Evolutionary conservation across 805 yeast species (phyloP), one percentile per base, ranked within the genome.

Genomic region (Cyberlindnera subsufficiens): DNA sequence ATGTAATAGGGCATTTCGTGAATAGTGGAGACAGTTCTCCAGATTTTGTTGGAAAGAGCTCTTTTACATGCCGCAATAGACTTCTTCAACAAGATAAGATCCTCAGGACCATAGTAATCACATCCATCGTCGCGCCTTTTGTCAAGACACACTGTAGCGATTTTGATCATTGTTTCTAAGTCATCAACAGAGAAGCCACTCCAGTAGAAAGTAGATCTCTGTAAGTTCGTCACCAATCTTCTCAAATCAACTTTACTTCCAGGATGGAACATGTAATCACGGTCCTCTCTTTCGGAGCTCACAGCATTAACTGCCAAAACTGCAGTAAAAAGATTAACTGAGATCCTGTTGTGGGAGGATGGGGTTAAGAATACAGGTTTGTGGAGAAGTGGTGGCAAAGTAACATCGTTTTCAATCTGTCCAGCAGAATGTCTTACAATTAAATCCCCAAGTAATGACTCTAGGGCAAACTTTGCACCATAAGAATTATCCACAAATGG

Each of bases 291-390:
- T 54, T 82, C 87, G 0, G 88, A 81, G 5, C 87, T 77, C 3
- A 82, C 83, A 0, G 89, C 86, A 64, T 82, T 82, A 3, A 80
- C 78, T 1, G 87, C 86, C 36, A 82, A 63, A 1, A 82, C 86
- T 0, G 86, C 77, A 7, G 77, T 73, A 54, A 82, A 82, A 9
- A 82, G 60, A 54, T 82, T 82, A 16, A 82, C 67, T 0, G 87
- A 73, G 10, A 82, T 47, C 51, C 68, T 76, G 54, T 82, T 82
- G 48, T 78, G 81, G 50, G 63, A 73, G 0, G 87, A 78, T 0
- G 89, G 88, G 39, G 69, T 63, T n/a, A 82, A 51, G 45, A 74
- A 73, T 0, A 79, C 74, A 0, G 82, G 79, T 25, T 67, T 71
- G 50, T 80, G 86, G 48, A 71, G 76, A 37, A 82, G 53, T 29